Evolutionary conservation across 345 rosid genomes (phyloP).

Genomic region (Triadica sebifera): DNA sequence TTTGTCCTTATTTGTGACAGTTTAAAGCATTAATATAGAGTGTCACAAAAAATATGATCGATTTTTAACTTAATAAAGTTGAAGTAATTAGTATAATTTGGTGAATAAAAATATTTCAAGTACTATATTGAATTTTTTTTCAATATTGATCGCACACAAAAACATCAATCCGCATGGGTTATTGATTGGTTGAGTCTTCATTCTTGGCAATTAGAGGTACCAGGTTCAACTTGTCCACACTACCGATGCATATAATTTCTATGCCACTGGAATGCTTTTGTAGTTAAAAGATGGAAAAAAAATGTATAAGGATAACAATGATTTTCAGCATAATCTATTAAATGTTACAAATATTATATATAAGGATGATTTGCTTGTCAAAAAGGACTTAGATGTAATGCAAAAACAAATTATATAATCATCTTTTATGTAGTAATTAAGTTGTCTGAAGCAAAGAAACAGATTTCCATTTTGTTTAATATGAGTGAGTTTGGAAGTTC

Average conservation of each 20-base stretch:
- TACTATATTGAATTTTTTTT: neutral
- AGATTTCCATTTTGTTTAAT: neutral
- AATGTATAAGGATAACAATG: neutral
- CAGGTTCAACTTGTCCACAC: neutral
- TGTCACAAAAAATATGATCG: neutral
- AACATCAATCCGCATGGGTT: neutral
- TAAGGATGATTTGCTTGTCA: neutral
- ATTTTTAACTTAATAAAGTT: neutral
- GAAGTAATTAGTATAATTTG: neutral
- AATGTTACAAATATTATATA: neutral
- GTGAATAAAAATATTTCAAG: neutral
- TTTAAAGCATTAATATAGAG: neutral
- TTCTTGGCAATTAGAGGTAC: neutral
- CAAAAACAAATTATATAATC: neutral
- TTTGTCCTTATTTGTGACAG: conserved; percentile 65
- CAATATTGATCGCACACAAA: neutral
- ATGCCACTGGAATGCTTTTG: neutral
- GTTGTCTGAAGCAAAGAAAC: neutral
- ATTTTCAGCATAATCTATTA: neutral
- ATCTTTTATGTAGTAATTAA: neutral
- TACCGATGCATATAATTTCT: neutral
- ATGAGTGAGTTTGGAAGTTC: neutral
- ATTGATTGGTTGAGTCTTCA: neutral
- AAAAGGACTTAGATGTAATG: neutral
- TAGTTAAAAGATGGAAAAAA: neutral